Evolutionary conservation across 2,329 filamentous ascomycete genomes (phyloP).

Genomic region (Ophiosphaerella herpotricha): DNA sequence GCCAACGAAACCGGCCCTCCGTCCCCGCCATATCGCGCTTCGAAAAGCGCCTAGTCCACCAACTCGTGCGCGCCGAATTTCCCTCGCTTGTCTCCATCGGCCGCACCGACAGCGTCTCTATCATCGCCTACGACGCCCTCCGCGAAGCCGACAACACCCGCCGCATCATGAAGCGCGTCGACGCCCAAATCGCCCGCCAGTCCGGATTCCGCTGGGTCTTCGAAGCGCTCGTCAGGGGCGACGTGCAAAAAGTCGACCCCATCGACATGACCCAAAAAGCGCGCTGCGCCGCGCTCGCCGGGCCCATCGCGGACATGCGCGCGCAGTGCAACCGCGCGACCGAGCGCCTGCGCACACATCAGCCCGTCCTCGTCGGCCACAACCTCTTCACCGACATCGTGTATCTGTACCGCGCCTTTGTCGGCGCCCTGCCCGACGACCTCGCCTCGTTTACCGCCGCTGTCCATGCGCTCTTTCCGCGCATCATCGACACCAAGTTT

Average conservation of each 20-base stretch:
- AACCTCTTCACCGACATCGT: slow-evolving; percentile 68
- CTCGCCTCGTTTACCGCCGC: slow-evolving; percentile 58
- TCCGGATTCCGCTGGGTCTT: slow-evolving; percentile 58
- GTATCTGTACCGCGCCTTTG: slow-evolving; percentile 67
- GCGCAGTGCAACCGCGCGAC: slow-evolving; percentile 48
- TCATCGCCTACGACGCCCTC: slow-evolving; percentile 48
- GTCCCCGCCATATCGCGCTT: slow-evolving; percentile 49
- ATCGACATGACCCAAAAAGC: slow-evolving; percentile 41
- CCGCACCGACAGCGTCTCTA: slow-evolving; percentile 50
- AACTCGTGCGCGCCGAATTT: slow-evolving; percentile 67
- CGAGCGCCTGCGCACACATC: slow-evolving; percentile 50
- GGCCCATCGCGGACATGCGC: slow-evolving; percentile 39
- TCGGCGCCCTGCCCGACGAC: slow-evolving; percentile 60
- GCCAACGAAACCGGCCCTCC: slow-evolving; percentile 18
- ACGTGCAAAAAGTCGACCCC: slow-evolving; percentile 45
- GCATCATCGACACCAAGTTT: slow-evolving; percentile 67
- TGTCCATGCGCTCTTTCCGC: slow-evolving; percentile 60
- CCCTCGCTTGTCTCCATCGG: slow-evolving; percentile 51
- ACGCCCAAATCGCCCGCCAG: slow-evolving; percentile 49
- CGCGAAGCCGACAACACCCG: slow-evolving; percentile 50
- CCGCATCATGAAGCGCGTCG: slow-evolving; percentile 43
- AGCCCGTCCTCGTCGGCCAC: slow-evolving; percentile 64
- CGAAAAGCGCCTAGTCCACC: slow-evolving; percentile 68
- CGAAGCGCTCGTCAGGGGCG: slow-evolving; percentile 49
- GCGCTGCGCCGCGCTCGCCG: slow-evolving; percentile 41